A percentile compares a stretch with the other conserved stretches of the same genome.
Evolutionary conservation across 345 rosid genomes (phyloP).

Genomic region (Abelmoschus esculentus): DNA sequence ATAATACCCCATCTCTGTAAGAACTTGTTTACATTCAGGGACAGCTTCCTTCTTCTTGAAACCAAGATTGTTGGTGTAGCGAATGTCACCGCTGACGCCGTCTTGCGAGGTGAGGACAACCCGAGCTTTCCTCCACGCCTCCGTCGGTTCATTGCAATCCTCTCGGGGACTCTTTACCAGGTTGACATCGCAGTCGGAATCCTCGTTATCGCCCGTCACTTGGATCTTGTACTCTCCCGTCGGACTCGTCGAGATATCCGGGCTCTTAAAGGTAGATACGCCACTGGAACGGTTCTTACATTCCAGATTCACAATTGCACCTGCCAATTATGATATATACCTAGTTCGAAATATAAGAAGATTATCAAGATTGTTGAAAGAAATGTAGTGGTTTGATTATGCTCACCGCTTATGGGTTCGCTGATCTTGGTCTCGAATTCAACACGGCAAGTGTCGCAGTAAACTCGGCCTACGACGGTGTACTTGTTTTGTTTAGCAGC

Average conservation of each 20-base stretch:
- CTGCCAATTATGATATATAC: neutral
- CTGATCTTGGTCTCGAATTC: neutral
- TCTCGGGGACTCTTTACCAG: slow-evolving; percentile 8
- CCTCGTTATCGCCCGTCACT: slow-evolving; percentile 27
- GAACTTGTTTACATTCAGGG: slow-evolving; percentile 13
- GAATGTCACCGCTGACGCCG: slow-evolving; percentile 3
- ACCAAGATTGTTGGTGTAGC: slow-evolving; percentile 26
- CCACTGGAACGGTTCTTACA: neutral
- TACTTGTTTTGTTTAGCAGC: neutral
- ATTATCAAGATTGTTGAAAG: neutral
- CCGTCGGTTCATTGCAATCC: slow-evolving; percentile 18
- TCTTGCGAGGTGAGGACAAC: slow-evolving; percentile 12
- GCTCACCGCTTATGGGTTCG: neutral
- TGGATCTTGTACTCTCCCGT: slow-evolving; percentile 15
- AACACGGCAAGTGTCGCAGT: slow-evolving; percentile 3
- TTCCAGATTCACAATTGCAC: neutral
- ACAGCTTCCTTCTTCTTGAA: slow-evolving; percentile 20
- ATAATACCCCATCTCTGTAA: slow-evolving; percentile 17
- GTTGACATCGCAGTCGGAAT: slow-evolving; percentile 23
- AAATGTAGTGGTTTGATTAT: slow-evolving; percentile 1
- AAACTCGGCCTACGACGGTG: slow-evolving; percentile 17
- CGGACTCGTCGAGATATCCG: neutral
- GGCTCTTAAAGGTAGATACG: neutral
- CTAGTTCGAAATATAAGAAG: neutral
- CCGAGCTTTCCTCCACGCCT: slow-evolving; percentile 6